phyloP scores from a whole-genome alignment of 139 green algal genomes.

The Eudorina sp. region DNA sequence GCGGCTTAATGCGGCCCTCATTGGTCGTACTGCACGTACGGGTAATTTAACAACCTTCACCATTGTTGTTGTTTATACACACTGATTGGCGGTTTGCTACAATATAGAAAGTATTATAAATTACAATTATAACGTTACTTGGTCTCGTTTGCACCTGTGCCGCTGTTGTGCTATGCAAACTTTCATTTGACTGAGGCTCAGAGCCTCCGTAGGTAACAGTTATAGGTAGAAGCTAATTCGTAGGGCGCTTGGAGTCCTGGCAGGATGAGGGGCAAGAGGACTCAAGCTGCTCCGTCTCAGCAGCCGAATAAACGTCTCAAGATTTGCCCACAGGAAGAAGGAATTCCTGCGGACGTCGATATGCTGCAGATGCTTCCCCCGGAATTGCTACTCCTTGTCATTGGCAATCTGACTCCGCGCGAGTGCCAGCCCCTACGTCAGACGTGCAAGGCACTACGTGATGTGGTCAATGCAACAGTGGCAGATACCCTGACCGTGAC shows the following conservation, averaged over 20 bases:
- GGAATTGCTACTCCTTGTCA: slow-evolving; percentile 21
- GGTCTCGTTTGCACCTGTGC: too few relatives aligned
- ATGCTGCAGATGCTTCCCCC: slow-evolving; percentile 24
- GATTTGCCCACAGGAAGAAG: slow-evolving; percentile 14
- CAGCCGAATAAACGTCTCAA: slow-evolving; percentile 23
- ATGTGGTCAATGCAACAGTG: slow-evolving; percentile 10
- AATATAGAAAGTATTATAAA: too few relatives aligned
- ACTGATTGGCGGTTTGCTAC: too few relatives aligned
- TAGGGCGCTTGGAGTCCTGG: neutral
- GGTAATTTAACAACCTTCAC: too few relatives aligned
- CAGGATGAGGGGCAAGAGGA: neutral
- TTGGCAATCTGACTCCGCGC: slow-evolving; percentile 37
- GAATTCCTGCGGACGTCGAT: neutral
- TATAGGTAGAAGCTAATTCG: neutral
- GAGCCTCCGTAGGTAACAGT: too few relatives aligned
- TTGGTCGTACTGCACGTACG: too few relatives aligned
- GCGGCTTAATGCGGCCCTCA: too few relatives aligned
- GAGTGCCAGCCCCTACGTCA: slow-evolving; percentile 28
- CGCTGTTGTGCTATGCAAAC: neutral
- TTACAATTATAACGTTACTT: too few relatives aligned
- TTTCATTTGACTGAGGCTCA: neutral
- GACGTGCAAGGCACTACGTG: slow-evolving; percentile 33
- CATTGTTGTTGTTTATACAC: too few relatives aligned
- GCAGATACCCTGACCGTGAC: slow-evolving; percentile 38
- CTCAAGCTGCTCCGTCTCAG: slow-evolving; percentile 7